phyloP scores from a whole-genome alignment of 345 rosid genomes.

The Trapa bicornis region DNA sequence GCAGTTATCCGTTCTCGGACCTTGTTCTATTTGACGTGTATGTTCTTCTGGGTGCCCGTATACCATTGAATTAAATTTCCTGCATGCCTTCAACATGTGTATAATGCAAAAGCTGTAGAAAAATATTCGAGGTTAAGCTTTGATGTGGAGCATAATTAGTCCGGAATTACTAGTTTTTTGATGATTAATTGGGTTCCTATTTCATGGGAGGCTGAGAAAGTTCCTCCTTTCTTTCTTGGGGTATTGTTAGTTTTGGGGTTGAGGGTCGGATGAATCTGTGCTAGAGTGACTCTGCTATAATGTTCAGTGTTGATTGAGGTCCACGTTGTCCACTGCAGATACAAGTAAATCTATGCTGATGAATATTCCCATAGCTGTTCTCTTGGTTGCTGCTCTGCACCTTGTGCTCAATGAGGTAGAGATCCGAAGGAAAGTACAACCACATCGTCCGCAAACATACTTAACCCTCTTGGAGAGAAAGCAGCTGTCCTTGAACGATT shows the following conservation, averaged over 20 bases:
- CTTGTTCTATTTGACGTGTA: not conserved
- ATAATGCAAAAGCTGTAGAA: not conserved
- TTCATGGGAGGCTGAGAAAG: not conserved
- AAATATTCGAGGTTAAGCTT: not conserved
- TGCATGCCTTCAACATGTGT: not conserved
- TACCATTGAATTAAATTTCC: not conserved
- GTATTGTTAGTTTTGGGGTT: not conserved
- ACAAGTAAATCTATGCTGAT: slow-evolving; percentile 90
- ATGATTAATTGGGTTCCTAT: not conserved
- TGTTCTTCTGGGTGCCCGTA: not conserved
- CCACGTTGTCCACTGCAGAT: slow-evolving; percentile 31
- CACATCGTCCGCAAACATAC: slow-evolving; percentile 21
- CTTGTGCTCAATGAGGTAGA: slow-evolving; percentile 56
- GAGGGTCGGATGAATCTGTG: not conserved
- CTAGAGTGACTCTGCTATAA: not conserved
- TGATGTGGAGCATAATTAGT: not conserved
- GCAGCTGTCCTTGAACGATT: slow-evolving; percentile 64
- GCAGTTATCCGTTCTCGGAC: not conserved
- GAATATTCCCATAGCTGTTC: slow-evolving; percentile 75
- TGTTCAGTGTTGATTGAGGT: not conserved
- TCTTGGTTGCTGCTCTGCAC: slow-evolving; percentile 35
- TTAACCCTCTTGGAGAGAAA: slow-evolving; percentile 55
- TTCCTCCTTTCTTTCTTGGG: not conserved
- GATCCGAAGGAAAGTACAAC: slow-evolving; percentile 51
- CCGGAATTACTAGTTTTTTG: not conserved